Evolutionary conservation across 148 eudicot species (phyloP), one percentile per base, ranked within the genome.

Genomic region (Bassia scoparia): DNA sequence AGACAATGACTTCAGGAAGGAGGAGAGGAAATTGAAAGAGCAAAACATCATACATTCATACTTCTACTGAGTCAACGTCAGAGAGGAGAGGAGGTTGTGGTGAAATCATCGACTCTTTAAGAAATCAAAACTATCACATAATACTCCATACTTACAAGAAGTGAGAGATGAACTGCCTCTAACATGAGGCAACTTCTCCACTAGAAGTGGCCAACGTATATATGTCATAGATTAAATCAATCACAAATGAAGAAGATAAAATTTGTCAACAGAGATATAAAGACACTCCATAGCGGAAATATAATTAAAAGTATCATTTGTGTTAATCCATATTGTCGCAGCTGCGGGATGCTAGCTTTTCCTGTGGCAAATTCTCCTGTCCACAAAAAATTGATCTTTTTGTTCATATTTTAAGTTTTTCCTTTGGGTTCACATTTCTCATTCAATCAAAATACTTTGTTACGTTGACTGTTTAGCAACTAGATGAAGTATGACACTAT

Each of bases 311-410:
- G n/a, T n/a, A n/a, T n/a, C n/a, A n/a, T n/a, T n/a, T n/a, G n/a
- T n/a, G n/a, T n/a, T 54, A 54, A 50, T 91, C 98, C 97, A 94
- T 94, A 94, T 88, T 71, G 98, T 94, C 71, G 84, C 93, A 80
- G 96, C 93, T 46, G 91, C 82, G 20, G 20, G 93, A 80, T 79
- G 97, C 82, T 56, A n/a, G 98, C 98, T 83, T 93, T 83, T 62
- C 97, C 97, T 41, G 90, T 88, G 64, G 96, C 98, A 60, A 53
- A 78, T 77, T 94, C 98, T 64, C 98, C 98, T 91, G 89, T n/a
- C n/a, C n/a, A n/a, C 85, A 84, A 54, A 44, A 43, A 49, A 26
- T 20, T 60, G 4, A 11, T 12, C 35, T 17, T n/a, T n/a, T n/a
- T n/a, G n/a, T n/a, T n/a, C n/a, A n/a, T n/a, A n/a, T n/a, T n/a